Conservation (phyloP, 2,329 filamentous ascomycete species). For the Fusarium brachygibbosum region DNA sequence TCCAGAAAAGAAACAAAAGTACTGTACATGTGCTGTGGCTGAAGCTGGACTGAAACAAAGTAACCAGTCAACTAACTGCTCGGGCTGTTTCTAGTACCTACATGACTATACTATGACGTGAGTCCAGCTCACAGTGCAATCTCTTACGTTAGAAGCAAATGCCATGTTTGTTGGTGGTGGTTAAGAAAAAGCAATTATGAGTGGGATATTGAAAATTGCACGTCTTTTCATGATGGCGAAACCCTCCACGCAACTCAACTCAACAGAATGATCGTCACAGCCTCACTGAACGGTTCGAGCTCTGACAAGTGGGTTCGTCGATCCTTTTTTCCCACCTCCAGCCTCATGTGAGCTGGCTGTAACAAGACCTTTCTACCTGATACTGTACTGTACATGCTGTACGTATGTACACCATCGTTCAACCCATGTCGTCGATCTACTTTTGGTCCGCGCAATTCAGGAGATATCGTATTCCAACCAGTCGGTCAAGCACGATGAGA, state of each 20-base stretch:
- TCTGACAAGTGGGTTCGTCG: background rate
- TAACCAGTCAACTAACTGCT: background rate
- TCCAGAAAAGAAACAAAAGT: background rate
- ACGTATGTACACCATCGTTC: background rate
- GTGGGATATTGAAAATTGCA: background rate
- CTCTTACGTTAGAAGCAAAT: background rate
- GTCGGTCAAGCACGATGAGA: background rate
- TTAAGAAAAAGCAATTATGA: conserved; percentile 5
- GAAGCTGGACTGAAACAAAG: conserved; percentile 1
- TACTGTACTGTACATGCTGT: background rate
- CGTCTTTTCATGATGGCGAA: background rate
- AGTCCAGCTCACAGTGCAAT: too few relatives aligned
- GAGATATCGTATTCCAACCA: conserved; percentile 1
- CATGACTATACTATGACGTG: background rate
- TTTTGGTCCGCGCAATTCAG: background rate
- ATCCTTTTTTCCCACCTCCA: conserved; percentile 4
- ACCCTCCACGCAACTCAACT: background rate
- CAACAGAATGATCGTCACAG: conserved; percentile 1
- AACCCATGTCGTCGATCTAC: conserved; percentile 36
- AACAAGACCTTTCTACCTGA: background rate
- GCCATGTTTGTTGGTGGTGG: background rate
- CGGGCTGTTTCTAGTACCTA: background rate
- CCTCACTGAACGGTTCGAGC: conserved; percentile 7
- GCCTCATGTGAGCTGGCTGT: conserved; percentile 23
- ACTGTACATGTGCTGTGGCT: background rate